phyloP scores from a whole-genome alignment of 257 asterid genomes.

The Fraxinus cuspidata region DNA sequence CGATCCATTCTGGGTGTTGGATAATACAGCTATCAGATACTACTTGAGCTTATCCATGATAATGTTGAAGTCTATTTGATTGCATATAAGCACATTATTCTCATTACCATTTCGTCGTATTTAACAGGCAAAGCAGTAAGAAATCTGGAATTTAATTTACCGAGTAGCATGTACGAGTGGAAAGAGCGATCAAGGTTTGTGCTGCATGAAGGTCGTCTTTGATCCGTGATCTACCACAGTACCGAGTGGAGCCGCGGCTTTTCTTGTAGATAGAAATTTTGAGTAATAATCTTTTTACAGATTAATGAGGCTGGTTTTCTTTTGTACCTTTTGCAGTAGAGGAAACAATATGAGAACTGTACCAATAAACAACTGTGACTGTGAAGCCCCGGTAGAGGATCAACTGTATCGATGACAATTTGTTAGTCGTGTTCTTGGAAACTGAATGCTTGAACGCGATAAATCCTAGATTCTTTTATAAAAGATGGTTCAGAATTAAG shows the following conservation, averaged over 20 bases:
- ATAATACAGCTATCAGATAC: too few species aligned
- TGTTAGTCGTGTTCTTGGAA: neutral
- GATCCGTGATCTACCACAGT: neutral
- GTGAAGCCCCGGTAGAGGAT: neutral
- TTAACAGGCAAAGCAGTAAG: slow-evolving; percentile 60
- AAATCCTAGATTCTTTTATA: too few species aligned
- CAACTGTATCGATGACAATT: neutral
- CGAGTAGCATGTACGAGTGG: slow-evolving; percentile 25
- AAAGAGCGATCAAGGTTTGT: slow-evolving; percentile 28
- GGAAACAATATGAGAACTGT: slow-evolving; percentile 29
- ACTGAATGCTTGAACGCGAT: too few species aligned
- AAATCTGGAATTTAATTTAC: slow-evolving; percentile 9
- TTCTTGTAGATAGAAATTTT: slow-evolving; percentile 47
- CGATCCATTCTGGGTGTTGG: too few species aligned
- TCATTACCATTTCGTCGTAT: neutral
- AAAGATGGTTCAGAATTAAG: too few species aligned
- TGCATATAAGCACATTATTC: neutral
- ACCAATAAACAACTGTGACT: slow-evolving; percentile 27
- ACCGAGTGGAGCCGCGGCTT: slow-evolving; percentile 34
- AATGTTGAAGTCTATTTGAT: neutral
- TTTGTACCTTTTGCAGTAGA: slow-evolving; percentile 17
- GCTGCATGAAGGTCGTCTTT: slow-evolving; percentile 16
- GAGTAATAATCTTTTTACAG: slow-evolving; percentile 24
- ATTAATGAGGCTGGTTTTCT: slow-evolving; percentile 27
- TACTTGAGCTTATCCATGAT: neutral